phyloP scores from a whole-genome alignment of 805 yeast species.

The Yamadazyma phyllophila region DNA sequence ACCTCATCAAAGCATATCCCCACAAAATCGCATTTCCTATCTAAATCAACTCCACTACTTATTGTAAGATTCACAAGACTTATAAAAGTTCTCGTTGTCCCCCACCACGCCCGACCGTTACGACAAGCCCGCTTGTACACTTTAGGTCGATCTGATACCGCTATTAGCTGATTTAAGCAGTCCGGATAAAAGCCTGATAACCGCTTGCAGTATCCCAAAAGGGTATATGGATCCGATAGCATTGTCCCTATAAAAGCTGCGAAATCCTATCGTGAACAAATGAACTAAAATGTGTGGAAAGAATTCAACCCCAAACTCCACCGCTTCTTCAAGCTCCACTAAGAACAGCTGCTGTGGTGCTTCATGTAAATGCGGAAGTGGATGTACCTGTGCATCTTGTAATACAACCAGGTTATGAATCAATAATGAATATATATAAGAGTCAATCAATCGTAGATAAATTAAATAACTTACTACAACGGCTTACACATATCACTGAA shows the following conservation, averaged over 20 bases:
- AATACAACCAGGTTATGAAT: slow-evolving; percentile 40
- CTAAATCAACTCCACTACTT: no score
- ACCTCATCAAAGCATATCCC: no score
- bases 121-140: no score
- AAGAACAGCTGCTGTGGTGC: slow-evolving; percentile 30
- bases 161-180: no score
- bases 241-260: slow-evolving; percentile 5
- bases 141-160: no score
- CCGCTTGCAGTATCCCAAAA: slow-evolving; percentile 8
- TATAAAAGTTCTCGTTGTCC: no score
- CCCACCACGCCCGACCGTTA: no score
- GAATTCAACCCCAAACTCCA: slow-evolving; percentile 3
- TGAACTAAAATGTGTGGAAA: slow-evolving; percentile 20
- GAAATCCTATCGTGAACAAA: neutral
- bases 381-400: slow-evolving; percentile 40
- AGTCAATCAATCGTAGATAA: neutral
- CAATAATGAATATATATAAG: no score
- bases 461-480: no score
- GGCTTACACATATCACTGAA: neutral
- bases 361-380: slow-evolving; percentile 41
- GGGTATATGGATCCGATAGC: slow-evolving; percentile 10
- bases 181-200: neutral
- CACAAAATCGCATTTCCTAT: no score
- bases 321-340: slow-evolving; percentile 8
- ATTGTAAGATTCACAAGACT: no score